These are phyloP conservation scores for Suhomyces sp. DNA, from an alignment of 805 yeast genomes.

Conservation along the genomic window DNA sequence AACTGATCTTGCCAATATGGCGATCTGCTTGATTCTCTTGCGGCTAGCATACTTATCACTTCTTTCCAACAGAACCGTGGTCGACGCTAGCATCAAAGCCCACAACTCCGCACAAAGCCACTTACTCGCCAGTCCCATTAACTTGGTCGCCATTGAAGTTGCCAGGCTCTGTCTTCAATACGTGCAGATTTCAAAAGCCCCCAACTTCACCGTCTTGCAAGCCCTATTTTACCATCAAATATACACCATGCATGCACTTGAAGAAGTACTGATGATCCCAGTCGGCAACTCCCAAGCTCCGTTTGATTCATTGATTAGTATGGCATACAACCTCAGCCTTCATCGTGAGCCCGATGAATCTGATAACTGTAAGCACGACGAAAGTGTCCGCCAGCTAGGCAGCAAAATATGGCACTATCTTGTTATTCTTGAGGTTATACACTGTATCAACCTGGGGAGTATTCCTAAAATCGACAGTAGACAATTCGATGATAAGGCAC, in stretches of 20 bases:
- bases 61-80: slow-evolving; percentile 29
- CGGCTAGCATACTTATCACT: slow-evolving; percentile 34
- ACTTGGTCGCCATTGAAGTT: slow-evolving; percentile 17
- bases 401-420: slow-evolving; percentile 60
- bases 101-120: slow-evolving; percentile 16
- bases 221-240: slow-evolving; percentile 9
- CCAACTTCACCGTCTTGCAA: slow-evolving; percentile 11
- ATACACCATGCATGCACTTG: slow-evolving; percentile 11
- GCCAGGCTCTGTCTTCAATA: slow-evolving; percentile 21
- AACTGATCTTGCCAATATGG: slow-evolving; percentile 33
- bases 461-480: slow-evolving; percentile 9
- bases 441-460: slow-evolving; percentile 16
- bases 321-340: slow-evolving; percentile 20
- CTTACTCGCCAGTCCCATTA: slow-evolving; percentile 19
- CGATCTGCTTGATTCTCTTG: slow-evolving; percentile 29
- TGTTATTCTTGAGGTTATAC: slow-evolving; percentile 18
- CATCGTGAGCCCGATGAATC: slow-evolving; percentile 22
- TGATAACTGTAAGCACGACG: slow-evolving; percentile 25
- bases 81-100: slow-evolving; percentile 23
- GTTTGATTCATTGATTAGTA: slow-evolving; percentile 15
- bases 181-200: slow-evolving; percentile 13
- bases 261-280: slow-evolving; percentile 13
- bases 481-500: slow-evolving; percentile 13
- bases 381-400: slow-evolving; percentile 44
- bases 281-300: slow-evolving; percentile 12